Percentiles rank a stretch among this genome's conserved stretches.
Conservation (phyloP, 2,329 filamentous ascomycete species). For the Eutypella sp. region DNA sequence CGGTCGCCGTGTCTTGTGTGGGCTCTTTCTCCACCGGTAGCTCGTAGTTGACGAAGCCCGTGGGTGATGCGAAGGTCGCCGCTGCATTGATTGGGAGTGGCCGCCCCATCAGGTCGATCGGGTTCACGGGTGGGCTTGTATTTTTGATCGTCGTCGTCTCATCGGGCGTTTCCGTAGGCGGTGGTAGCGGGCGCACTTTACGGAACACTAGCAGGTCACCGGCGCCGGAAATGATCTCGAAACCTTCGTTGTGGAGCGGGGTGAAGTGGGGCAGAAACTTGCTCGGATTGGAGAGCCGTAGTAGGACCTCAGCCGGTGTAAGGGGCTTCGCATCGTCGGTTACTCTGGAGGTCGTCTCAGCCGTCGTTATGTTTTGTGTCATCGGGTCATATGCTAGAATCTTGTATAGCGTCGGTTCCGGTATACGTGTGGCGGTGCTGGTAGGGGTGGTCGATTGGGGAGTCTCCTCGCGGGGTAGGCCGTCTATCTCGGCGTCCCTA, state of each 20-base stretch:
- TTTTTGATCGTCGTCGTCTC: conserved; percentile 3
- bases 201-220: conserved; percentile 63
- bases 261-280: conserved; percentile 62
- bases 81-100: conserved; percentile 36
- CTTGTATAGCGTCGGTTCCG: conserved; percentile 46
- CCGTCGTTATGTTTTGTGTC: conserved; percentile 51
- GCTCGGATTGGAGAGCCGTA: conserved; percentile 55
- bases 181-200: conserved; percentile 40
- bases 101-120: conserved; percentile 52
- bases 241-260: conserved; percentile 55
- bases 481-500: conserved; percentile 26
- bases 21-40: conserved; percentile 20
- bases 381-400: conserved; percentile 61
- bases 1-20: conserved; percentile 19
- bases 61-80: conserved; percentile 59
- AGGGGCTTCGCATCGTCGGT: conserved; percentile 43
- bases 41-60: conserved; percentile 61
- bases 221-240: conserved; percentile 60
- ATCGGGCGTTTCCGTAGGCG: conserved; percentile 15
- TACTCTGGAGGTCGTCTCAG: conserved; percentile 55
- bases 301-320: conserved; percentile 55
- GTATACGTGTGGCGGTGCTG: conserved; percentile 12
- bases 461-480: conserved; percentile 8
- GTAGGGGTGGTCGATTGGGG: conserved; percentile 5
- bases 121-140: conserved; percentile 40